These are phyloP conservation scores for Fraxinus albicans DNA, from an alignment of 305 asterid species.

Conservation along the genomic window DNA sequence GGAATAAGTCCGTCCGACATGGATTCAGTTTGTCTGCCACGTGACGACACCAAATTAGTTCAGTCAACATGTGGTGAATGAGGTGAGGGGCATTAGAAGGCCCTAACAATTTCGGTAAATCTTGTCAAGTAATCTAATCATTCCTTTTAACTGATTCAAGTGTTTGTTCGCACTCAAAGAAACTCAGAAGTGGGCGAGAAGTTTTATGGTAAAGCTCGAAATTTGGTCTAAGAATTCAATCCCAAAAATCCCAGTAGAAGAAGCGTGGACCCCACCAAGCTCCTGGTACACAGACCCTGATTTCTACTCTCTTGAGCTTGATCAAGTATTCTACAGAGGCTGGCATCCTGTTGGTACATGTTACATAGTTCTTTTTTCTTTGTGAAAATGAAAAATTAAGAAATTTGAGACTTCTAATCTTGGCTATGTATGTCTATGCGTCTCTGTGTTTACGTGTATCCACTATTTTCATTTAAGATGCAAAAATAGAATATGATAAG, in stretches of 20 bases:
- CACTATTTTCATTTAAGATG: too few species aligned
- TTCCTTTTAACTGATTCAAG: not conserved
- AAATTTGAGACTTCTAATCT: not conserved
- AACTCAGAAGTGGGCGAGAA: not conserved
- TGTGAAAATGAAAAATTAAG: not conserved
- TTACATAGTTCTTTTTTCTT: not conserved
- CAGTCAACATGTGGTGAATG: too few species aligned
- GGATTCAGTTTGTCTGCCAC: too few species aligned
- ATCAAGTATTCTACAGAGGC: slow-evolving; percentile 59
- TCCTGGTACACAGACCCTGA: slow-evolving; percentile 72
- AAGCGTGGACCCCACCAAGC: slow-evolving; percentile 76
- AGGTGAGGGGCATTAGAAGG: too few species aligned
- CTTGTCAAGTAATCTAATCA: not conserved
- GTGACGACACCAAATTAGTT: too few species aligned
- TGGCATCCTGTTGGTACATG: slow-evolving; percentile 74
- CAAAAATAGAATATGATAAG: too few species aligned
- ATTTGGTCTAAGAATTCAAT: slow-evolving; percentile 50
- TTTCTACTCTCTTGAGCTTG: slow-evolving; percentile 60
- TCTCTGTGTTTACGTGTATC: not conserved
- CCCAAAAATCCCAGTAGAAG: slow-evolving; percentile 66
- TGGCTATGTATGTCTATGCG: not conserved
- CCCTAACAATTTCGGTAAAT: not conserved
- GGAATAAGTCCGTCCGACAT: too few species aligned
- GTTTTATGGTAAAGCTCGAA: slow-evolving; percentile 24
- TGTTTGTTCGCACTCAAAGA: not conserved